These are phyloP conservation scores for Endocarpon pusillum DNA, from an alignment of 495 filamentous ascomycete species.

Conservation along the genomic window DNA sequence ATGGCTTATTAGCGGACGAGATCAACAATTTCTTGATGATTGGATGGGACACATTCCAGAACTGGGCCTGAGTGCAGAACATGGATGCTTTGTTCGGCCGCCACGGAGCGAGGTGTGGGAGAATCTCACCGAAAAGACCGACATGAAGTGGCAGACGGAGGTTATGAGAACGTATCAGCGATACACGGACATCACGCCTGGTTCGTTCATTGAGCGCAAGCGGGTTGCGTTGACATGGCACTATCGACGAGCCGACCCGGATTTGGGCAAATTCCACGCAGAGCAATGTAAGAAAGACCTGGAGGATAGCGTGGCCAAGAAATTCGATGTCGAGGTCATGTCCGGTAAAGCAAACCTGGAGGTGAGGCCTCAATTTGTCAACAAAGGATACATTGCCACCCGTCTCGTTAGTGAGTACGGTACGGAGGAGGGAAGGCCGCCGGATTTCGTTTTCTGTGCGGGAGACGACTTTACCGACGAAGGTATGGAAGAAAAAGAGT, in stretches of 20 bases:
- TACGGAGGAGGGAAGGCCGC: slow-evolving; percentile 27
- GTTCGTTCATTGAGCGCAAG: slow-evolving; percentile 87
- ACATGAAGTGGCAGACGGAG: slow-evolving; percentile 81
- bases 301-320: slow-evolving; percentile 51
- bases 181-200: slow-evolving; percentile 69
- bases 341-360: slow-evolving; percentile 89
- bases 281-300: slow-evolving; percentile 61
- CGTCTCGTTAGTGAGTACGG: slow-evolving; percentile 52
- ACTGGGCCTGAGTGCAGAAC: slow-evolving; percentile 83
- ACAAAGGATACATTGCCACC: slow-evolving; percentile 87
- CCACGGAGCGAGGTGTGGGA: slow-evolving; percentile 61
- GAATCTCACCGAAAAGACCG: slow-evolving; percentile 60
- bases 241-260: slow-evolving; percentile 76
- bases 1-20: slow-evolving; percentile 95
- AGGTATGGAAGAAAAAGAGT: slow-evolving; percentile 38
- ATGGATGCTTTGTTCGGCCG: slow-evolving; percentile 80
- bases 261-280: slow-evolving; percentile 59
- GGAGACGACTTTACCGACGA: slow-evolving; percentile 97
- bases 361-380: slow-evolving; percentile 88
- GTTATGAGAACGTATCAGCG: slow-evolving; percentile 66
- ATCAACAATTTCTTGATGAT: slow-evolving; percentile 72
- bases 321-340: slow-evolving; percentile 88
- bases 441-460: slow-evolving; percentile 73
- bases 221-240: slow-evolving; percentile 91
- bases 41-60: slow-evolving; percentile 73